Percentiles rank a stretch among this genome's conserved stretches.
Evolutionary conservation across 805 yeast species (phyloP).

Genomic region (Ogataea kodamae): DNA sequence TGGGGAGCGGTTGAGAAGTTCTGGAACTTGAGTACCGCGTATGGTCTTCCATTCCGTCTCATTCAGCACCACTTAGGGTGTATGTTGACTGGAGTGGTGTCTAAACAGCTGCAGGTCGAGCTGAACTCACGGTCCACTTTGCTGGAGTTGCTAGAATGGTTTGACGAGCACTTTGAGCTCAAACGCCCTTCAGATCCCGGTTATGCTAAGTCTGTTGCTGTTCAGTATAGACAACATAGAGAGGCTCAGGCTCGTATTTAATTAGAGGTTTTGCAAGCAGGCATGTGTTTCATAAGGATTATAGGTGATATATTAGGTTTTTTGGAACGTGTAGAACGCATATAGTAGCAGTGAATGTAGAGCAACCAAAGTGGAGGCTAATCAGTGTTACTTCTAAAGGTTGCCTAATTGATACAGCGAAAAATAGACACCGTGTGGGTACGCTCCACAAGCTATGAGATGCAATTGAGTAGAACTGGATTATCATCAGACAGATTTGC

Average conservation of each 20-base stretch:
- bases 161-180: conserved; percentile 66
- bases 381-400: no score
- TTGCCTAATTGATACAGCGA: no score
- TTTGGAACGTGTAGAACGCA: no score
- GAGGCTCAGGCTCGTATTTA: conserved; percentile 29
- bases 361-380: no score
- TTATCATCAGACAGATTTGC: no score
- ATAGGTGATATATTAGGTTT: no score
- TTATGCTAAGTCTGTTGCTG: conserved; percentile 48
- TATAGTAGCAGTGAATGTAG: conserved; percentile 1
- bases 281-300: no score
- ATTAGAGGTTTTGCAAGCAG: no score
- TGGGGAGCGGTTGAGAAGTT: conserved; percentile 89
- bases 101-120: conserved; percentile 48
- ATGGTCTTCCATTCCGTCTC: conserved; percentile 81
- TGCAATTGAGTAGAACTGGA: no score
- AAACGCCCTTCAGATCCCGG: conserved; percentile 65
- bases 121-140: conserved; percentile 60
- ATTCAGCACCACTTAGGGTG: conserved; percentile 85
- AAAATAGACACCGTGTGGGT: no score
- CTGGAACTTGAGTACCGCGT: conserved; percentile 72
- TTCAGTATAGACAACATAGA: conserved; percentile 32
- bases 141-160: conserved; percentile 74
- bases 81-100: conserved; percentile 64
- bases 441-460: no score